Base-by-base conservation (phyloP, 2,329 filamentous ascomycete genomes). In the Verticillium albo-atrum region DNA sequence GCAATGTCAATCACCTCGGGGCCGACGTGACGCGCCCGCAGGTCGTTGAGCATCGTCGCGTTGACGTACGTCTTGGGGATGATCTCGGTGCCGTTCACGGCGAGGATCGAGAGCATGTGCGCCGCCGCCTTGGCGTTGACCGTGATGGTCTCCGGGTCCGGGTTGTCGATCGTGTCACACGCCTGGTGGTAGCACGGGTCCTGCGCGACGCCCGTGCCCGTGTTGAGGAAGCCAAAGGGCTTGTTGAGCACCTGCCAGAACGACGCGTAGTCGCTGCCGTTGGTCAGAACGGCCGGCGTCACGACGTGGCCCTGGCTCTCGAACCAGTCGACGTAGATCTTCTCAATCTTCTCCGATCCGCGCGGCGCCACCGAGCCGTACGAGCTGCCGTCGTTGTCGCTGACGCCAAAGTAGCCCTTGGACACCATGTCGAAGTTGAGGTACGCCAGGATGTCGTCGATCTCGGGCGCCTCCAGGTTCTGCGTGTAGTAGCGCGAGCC, bases 191-290 rank as follows among this genome's bases (percentile, higher is more conserved):
- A 70, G 63, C 69, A 63, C 35, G 67, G 60, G 62, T 71, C 58
- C 65, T 75, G 65, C 67, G 82, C 72, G 30, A 74, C 79, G 61
- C 84, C 83, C 2, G 83, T 84, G 5, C 86, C 86, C 2, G 85
- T 87, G 65, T 84, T 83, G 27, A 89, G 73, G 12, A 84, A 84
- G 74, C 83, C 50, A 71, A 78, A 25, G 75, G 82, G 66, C 86
- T 87, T 73, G 7, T 67, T 55, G 27, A 83, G 81, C 37, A 79
- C 74, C 50, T 82, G 75, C 34, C 84, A 75, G 74, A 89, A 88
- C 1, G 82, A 79, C 12, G 80, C 82, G 63, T 88, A 88, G 66
- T 89, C 86, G 12, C 79, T 84, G 55, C 85, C 80, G 6, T 82
- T 83, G 54, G 65, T 70, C 0, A 72, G 57, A 2, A 65, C 65